Evolutionary conservation across 1,284 basidiomycete species (phyloP), one percentile per base, ranked within the genome.

Genomic region (Cystobasidium slooffiae): DNA sequence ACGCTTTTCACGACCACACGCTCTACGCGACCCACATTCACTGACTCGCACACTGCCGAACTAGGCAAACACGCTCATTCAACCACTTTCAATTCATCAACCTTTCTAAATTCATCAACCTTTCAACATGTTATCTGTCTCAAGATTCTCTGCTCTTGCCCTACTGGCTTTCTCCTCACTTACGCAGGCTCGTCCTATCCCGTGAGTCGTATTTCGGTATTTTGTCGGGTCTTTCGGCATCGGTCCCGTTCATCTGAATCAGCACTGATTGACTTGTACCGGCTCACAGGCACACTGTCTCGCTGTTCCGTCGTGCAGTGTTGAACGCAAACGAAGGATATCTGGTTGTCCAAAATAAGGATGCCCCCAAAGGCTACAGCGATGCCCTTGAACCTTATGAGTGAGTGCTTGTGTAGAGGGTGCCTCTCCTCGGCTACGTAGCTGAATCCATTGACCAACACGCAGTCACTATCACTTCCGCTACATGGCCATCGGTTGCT

Each of bases 401-500:
- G 70, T 73, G 41, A 4, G 70, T 55, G 16, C 56, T 14, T 31
- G 31, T 31, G 31, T 31, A 31, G 31, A 31, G 31, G 31, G 5
- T 31, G 5, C 31, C 31, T 31, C 31, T 31, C 31, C 31, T 31
- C 5, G 31, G 1, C 2, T 31, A 31, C 31, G 31, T 31, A 31
- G 31, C 31, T 31, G 31, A 31, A 31, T 31, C 31, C 31, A 31
- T 31, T 31, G 31, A 31, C 31, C 31, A 31, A 31, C 31, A 55
- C 39, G 14, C 31, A 73, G 70, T 37, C 62, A 73, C 39, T 73
- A 51, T 37, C 70, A 73, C 44, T 73, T 73, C 53, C 70, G 70
- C 6, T 73, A 66, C 70, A 73, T 56, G 70, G 70, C 70, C 10
- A 73, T 73, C 44, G 70, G 70, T 16, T 73, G 70, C 70, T 14